phyloP scores from a whole-genome alignment of 495 filamentous ascomycete species.

The Xylaria telfairii region DNA sequence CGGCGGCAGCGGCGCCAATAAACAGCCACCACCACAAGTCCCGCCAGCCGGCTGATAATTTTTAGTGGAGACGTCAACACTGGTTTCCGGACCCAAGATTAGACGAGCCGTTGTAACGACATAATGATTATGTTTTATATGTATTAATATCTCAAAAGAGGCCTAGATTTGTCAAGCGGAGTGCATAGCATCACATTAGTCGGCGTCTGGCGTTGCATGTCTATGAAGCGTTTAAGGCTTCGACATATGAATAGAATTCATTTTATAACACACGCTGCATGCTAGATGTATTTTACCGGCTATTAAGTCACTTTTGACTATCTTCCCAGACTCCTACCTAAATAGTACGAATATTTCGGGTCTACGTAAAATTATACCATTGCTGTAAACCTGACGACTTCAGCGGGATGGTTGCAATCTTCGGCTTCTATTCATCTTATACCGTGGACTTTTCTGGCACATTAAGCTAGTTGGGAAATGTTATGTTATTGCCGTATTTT shows the following conservation, averaged over 20 bases:
- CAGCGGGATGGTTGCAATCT: not conserved
- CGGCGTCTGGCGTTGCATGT: not conserved
- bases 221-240: not conserved
- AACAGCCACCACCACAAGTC: not conserved
- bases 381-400: not conserved
- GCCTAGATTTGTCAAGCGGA: conserved; percentile 2
- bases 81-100: not conserved
- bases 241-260: not conserved
- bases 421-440: not conserved
- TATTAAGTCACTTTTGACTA: not conserved
- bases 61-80: not conserved
- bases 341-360: not conserved
- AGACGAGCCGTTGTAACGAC: not conserved
- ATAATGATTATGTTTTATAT: conserved; percentile 10
- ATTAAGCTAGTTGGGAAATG: not conserved
- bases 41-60: conserved; percentile 15
- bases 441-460: not conserved
- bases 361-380: not conserved
- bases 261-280: not conserved
- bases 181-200: not conserved
- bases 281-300: not conserved
- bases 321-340: not conserved
- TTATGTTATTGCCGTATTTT: not conserved
- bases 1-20: conserved; percentile 6
- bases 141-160: not conserved